Conservation (phyloP, 2,329 filamentous ascomycete genomes). For the Furcasterigmium furcatum region DNA sequence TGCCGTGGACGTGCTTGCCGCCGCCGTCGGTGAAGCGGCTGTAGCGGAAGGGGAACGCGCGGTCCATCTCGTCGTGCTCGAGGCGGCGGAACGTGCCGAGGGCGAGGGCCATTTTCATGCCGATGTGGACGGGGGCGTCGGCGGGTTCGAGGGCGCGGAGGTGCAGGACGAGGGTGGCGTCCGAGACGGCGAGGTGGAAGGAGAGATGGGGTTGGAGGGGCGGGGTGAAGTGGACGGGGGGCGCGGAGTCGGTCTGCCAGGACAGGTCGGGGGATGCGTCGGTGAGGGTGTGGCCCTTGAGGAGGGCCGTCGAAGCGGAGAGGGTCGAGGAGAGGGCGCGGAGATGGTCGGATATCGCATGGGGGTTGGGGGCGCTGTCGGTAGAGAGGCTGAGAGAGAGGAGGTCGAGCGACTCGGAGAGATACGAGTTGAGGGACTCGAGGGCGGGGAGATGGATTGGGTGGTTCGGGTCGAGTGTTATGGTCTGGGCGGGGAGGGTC, state of each 20-base stretch:
- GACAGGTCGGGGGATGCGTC: conserved; percentile 31
- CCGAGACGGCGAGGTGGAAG: conserved; percentile 68
- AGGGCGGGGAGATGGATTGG: conserved; percentile 66
- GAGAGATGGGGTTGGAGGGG: conserved; percentile 61
- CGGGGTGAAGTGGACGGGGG: conserved; percentile 38
- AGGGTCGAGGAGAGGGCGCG: conserved; percentile 53
- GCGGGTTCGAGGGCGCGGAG: conserved; percentile 68
- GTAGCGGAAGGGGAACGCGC: conserved; percentile 63
- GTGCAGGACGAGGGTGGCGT: conserved; percentile 67
- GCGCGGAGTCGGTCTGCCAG: conserved; percentile 42
- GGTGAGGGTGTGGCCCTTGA: conserved; percentile 47
- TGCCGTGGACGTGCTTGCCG: conserved; percentile 10
- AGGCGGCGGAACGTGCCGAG: conserved; percentile 62
- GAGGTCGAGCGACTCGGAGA: conserved; percentile 81
- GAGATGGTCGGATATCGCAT: conserved; percentile 53
- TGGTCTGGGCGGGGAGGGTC: conserved; percentile 54
- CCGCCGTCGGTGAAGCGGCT: conserved; percentile 18
- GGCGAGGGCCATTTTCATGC: conserved; percentile 66
- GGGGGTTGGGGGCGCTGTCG: conserved; percentile 46
- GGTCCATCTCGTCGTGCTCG: conserved; percentile 78
- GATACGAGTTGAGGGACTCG: conserved; percentile 67
- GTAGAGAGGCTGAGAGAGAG: conserved; percentile 69
- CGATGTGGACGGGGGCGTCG: conserved; percentile 56
- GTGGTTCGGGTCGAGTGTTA: conserved; percentile 44
- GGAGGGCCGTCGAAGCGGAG: conserved; percentile 44